Percentiles rank a stretch among this genome's conserved stretches.
phyloP scores from a whole-genome alignment of 768 basidiomycete species.

The Ephemerocybe angulata region DNA sequence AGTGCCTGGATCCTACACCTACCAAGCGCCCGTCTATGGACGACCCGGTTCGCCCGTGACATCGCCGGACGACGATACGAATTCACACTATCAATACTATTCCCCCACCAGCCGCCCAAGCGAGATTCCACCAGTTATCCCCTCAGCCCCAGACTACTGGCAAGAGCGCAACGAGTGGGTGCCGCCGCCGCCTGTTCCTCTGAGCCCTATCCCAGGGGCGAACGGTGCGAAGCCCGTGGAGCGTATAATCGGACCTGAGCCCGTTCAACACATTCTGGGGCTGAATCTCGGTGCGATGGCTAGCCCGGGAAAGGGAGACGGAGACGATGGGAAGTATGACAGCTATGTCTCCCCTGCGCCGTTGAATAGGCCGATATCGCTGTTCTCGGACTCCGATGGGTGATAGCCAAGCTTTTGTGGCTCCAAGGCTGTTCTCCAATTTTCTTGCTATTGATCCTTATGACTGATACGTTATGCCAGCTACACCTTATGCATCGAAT shows the following conservation, averaged over 20 bases:
- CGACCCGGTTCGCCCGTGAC: no score
- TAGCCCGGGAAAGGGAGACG: background rate
- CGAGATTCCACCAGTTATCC: background rate
- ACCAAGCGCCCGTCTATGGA: background rate
- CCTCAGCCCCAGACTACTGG: no score
- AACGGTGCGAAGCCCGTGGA: background rate
- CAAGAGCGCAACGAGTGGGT: background rate
- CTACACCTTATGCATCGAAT: no score
- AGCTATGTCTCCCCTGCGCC: background rate
- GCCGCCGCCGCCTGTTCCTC: background rate
- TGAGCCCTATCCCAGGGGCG: background rate
- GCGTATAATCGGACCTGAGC: no score
- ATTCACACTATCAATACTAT: background rate
- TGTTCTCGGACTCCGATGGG: constrained; percentile 1
- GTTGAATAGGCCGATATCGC: constrained; percentile 3
- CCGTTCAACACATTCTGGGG: no score
- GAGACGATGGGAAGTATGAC: background rate
- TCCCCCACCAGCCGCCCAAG: background rate
- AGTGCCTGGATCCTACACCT: no score
- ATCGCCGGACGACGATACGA: no score
- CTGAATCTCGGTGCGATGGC: no score
- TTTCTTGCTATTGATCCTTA: no score
- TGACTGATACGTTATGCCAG: no score
- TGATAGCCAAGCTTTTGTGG: no score
- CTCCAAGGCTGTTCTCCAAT: no score